Evolutionary conservation across 768 basidiomycete genomes (phyloP).

Genomic region (Leccinum ochraceum): DNA sequence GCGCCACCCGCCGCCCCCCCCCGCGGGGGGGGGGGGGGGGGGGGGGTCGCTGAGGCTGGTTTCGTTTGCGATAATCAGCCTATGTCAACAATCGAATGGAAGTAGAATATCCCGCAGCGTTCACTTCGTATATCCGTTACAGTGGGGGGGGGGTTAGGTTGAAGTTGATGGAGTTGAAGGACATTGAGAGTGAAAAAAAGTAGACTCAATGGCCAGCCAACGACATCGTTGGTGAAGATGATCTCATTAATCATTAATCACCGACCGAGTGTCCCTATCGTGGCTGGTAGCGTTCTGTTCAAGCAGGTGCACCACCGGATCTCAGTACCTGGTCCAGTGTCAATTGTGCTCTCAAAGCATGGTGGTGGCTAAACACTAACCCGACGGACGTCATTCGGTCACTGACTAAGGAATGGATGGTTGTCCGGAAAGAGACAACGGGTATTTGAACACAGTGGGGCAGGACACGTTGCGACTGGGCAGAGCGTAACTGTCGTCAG

Average conservation of each 20-base stretch:
- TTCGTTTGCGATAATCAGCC: not conserved
- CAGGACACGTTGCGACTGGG: slow-evolving; percentile 2
- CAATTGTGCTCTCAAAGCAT: not conserved
- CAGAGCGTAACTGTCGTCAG: not conserved
- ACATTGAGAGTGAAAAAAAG: not conserved
- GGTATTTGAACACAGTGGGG: not conserved
- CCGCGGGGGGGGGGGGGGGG: too few relatives aligned
- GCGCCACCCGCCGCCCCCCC: too few relatives aligned
- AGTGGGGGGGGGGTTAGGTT: too few relatives aligned
- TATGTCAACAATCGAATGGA: not conserved
- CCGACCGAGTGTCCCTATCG: too few relatives aligned
- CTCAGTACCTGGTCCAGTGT: not conserved
- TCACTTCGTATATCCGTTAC: too few relatives aligned
- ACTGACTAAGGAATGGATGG: not conserved
- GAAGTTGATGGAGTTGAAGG: too few relatives aligned
- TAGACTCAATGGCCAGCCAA: too few relatives aligned
- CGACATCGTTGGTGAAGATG: not conserved
- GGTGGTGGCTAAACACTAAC: not conserved
- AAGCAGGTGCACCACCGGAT: too few relatives aligned
- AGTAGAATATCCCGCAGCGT: not conserved
- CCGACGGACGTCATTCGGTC: not conserved
- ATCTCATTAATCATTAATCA: too few relatives aligned
- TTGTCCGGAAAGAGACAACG: not conserved
- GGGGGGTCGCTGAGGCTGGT: not conserved
- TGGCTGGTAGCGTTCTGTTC: too few relatives aligned